A percentile compares a stretch with the other conserved stretches of the same genome.
Evolutionary conservation across 2,329 filamentous ascomycete genomes (phyloP).

Genomic region (Graphilbum fragrans): DNA sequence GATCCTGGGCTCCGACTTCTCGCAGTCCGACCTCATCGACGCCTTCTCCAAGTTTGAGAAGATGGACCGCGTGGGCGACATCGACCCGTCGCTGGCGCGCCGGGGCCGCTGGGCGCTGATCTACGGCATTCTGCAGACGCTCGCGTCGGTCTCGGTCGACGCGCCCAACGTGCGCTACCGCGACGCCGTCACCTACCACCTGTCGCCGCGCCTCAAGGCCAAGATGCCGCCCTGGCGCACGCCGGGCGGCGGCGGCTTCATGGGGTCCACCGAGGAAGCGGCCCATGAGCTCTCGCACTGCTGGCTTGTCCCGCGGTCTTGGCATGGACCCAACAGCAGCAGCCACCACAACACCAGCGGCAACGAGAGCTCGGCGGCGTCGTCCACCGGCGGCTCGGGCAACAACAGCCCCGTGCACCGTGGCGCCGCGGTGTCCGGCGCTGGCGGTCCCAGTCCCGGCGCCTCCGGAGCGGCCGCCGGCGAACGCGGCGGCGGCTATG

Average conservation of each 20-base stretch:
- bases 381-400: conserved; percentile 11
- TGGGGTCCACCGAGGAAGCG: conserved; percentile 24
- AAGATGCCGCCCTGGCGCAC: conserved; percentile 43
- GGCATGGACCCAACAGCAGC: conserved; percentile 17
- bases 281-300: conserved; percentile 40
- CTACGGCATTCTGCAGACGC: conserved; percentile 46
- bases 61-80: conserved; percentile 32
- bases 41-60: conserved; percentile 46
- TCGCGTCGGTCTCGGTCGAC: conserved; percentile 47
- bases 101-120: conserved; percentile 49
- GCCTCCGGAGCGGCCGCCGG: neutral
- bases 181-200: conserved; percentile 42
- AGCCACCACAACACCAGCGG: conserved; percentile 11
- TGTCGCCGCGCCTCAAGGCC: conserved; percentile 39
- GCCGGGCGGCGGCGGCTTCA: conserved; percentile 19
- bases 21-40: conserved; percentile 41
- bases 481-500: conserved; percentile 5
- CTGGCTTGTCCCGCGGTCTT: conserved; percentile 31
- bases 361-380: conserved; percentile 14
- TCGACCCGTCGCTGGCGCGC: conserved; percentile 42
- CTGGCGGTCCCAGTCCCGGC: neutral
- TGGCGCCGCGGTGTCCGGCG: neutral
- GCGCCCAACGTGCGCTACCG: conserved; percentile 38
- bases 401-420: conserved; percentile 13
- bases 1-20: conserved; percentile 38